A percentile compares a stretch with the other conserved stretches of the same genome.
Conservation (phyloP, 148 eudicot species). For the Arbutus unedo region DNA sequence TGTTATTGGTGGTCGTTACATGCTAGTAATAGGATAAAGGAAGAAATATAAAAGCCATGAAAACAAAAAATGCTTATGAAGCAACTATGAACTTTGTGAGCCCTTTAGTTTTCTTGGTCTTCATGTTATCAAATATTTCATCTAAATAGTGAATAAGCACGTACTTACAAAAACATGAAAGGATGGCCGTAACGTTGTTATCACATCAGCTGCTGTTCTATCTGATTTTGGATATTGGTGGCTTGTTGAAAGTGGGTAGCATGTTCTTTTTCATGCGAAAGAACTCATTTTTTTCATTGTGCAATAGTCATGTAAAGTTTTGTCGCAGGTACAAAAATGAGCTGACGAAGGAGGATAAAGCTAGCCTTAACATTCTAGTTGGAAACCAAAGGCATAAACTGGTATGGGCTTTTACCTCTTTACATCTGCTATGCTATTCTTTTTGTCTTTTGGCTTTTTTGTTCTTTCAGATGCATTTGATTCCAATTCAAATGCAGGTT, state of each 20-base stretch:
- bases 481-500: slow-evolving; percentile 47
- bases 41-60: background rate
- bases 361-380: slow-evolving; percentile 46
- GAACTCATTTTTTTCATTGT: background rate
- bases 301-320: background rate
- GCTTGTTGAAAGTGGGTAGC: background rate
- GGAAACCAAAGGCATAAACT: slow-evolving; percentile 63
- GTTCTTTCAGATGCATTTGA: background rate
- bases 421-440: slow-evolving; percentile 3
- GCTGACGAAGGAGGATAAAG: slow-evolving; percentile 71
- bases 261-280: background rate
- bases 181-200: background rate
- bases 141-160: background rate
- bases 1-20: background rate
- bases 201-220: background rate
- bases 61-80: background rate
- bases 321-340: slow-evolving; percentile 73
- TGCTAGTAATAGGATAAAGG: background rate
- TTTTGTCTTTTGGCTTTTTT: background rate
- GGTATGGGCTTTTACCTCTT: slow-evolving; percentile 36
- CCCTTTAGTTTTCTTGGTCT: background rate
- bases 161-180: background rate
- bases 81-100: background rate
- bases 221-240: background rate
- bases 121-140: background rate